Base-by-base conservation (phyloP, 2,329 filamentous ascomycete genomes). In the Lachnellula cervina region DNA sequence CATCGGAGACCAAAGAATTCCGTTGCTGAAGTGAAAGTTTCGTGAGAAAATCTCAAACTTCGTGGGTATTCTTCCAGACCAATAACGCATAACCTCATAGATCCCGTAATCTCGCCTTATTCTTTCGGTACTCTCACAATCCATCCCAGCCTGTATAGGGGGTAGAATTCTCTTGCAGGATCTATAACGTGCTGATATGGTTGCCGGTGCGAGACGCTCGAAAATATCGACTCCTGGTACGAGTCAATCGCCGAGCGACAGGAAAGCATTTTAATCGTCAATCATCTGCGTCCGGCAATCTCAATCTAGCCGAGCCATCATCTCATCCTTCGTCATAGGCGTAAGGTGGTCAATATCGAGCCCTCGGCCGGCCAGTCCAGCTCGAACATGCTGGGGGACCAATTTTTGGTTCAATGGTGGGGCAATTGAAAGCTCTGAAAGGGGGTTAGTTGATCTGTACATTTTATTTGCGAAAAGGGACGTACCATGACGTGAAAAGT, bases 231-330 rank as follows among this genome's bases (percentile, higher is more conserved):
- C 62, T 64, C 60, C 62, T 53, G 64, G 48, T 34, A 55, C 60
- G 63, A 67, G 64, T 55, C 58, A 50, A 55, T 60, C 57, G 47
- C 60, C 58, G 62, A 69, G 63, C 63, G 60, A 66, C 62, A 64
- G 60, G 62, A 66, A 69, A 68, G 63, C 63, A 69, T 68, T 68
- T 63, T 64, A 65, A 64, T 70, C 66, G 55, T 70, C 59, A 66
- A 62, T 70, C 62, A 60, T 66, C 54, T 56, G 56, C 53, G 49
- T 54, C 43, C 49, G 56, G 59, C 45, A 50, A 52, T 55, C 74
- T 92, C 88, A 99, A 77, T 99, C 94, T 74, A 99, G 80, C 74
- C 92, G 90, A 57, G 94, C 94, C 78, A 96, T 90, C 94, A 99
- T 97, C 73, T 97, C 90, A 69, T 94, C 88, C 79, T 91, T 96